Conservation (phyloP, 108 stramenopile species). For the Schizochytrium sp. region DNA sequence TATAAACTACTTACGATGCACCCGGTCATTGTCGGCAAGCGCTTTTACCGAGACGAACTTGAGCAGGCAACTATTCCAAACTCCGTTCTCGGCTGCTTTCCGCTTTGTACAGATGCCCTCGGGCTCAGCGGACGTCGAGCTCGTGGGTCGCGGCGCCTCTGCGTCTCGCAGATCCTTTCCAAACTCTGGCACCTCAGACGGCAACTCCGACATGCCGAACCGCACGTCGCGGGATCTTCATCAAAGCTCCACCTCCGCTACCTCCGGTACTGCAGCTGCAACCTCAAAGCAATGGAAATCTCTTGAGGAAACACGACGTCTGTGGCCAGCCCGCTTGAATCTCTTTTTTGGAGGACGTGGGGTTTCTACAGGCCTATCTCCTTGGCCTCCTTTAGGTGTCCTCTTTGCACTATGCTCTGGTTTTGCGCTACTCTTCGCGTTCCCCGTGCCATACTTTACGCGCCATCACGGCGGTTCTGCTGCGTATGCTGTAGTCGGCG, state of each 20-base stretch:
- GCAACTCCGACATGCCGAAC: too few species aligned
- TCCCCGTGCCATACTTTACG: constrained; percentile 39
- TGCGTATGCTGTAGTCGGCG: constrained; percentile 5
- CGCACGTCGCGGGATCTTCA: not conserved
- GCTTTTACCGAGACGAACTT: too few species aligned
- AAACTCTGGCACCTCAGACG: too few species aligned
- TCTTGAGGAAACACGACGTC: not conserved
- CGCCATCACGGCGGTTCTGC: not conserved
- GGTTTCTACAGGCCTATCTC: not conserved
- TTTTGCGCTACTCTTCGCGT: constrained; percentile 52
- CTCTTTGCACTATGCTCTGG: constrained; percentile 1
- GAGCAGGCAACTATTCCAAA: too few species aligned
- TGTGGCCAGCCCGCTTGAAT: not conserved
- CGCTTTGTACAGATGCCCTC: too few species aligned
- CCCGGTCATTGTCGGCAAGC: too few species aligned
- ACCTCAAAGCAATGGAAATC: not conserved
- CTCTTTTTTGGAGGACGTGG: not conserved
- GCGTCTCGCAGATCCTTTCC: too few species aligned
- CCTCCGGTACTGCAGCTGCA: not conserved
- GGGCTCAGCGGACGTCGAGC: too few species aligned
- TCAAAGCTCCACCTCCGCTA: not conserved
- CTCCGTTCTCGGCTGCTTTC: too few species aligned
- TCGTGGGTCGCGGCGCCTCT: too few species aligned
- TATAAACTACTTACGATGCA: too few species aligned
- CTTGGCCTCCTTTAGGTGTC: not conserved